Conservation (phyloP, 352 stramenopile genomes). For the Pythium pyrilobum region DNA sequence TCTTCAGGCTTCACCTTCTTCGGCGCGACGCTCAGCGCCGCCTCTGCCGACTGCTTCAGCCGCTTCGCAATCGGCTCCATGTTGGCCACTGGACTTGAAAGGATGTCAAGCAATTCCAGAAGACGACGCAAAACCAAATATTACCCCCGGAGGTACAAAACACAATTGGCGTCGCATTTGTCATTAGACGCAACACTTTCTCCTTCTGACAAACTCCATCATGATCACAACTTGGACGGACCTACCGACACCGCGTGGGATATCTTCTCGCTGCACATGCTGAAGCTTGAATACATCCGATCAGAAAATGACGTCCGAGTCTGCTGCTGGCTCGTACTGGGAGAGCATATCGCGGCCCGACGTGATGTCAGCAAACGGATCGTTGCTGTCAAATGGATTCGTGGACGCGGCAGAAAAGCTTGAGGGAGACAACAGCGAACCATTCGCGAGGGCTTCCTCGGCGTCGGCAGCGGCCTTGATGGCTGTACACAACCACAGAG, state of each 20-base stretch:
- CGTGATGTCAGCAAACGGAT: conserved; percentile 63
- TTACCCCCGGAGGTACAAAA: neutral
- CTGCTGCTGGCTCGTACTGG: conserved; percentile 65
- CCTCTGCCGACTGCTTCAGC: conserved; percentile 71
- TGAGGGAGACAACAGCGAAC: neutral
- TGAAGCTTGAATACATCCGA: too few species aligned
- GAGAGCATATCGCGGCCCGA: conserved; percentile 80
- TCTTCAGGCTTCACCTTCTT: conserved; percentile 32
- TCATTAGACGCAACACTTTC: conserved; percentile 13
- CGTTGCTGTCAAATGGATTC: conserved; percentile 32
- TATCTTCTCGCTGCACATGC: too few species aligned
- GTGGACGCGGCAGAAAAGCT: conserved; percentile 5
- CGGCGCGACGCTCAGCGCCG: conserved; percentile 26
- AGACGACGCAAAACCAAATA: neutral
- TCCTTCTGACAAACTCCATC: too few species aligned
- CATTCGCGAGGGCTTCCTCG: neutral
- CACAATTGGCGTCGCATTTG: conserved; percentile 6
- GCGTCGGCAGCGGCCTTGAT: conserved; percentile 9
- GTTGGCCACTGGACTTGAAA: conserved; percentile 6
- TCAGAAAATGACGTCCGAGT: conserved; percentile 83
- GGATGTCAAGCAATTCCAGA: conserved; percentile 2
- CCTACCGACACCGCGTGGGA: too few species aligned
- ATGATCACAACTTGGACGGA: too few species aligned
- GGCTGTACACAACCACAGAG: too few species aligned
- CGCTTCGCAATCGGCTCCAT: conserved; percentile 82